Evolutionary conservation across 2,329 filamentous ascomycete species (phyloP).

Genomic region (Endocalyx cinctus): DNA sequence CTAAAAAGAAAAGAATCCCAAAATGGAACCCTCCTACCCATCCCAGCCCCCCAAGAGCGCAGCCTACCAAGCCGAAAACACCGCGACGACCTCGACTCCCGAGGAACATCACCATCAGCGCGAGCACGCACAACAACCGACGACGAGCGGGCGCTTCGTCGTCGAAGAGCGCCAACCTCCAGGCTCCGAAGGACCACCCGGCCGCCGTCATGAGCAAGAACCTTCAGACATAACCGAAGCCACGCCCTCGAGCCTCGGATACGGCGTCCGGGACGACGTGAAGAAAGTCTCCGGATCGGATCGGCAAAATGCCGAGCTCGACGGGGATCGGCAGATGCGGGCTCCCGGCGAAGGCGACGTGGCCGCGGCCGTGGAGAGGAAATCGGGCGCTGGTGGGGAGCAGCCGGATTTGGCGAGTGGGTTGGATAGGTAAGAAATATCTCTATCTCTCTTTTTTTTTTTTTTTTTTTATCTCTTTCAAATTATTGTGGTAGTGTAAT

Average conservation of each 20-base stretch:
- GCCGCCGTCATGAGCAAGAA: too few species aligned
- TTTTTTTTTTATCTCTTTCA: background rate
- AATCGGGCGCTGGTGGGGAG: constrained; percentile 21
- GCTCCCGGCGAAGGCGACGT: constrained; percentile 24
- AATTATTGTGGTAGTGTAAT: too few species aligned
- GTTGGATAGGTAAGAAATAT: constrained; percentile 23
- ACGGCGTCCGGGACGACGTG: constrained; percentile 21
- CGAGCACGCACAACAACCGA: constrained; percentile 9
- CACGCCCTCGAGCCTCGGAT: constrained; percentile 20
- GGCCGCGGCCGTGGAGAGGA: constrained; percentile 19
- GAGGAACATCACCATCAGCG: constrained; percentile 19
- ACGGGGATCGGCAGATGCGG: constrained; percentile 26
- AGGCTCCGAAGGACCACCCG: too few species aligned
- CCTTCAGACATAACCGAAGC: constrained; percentile 14
- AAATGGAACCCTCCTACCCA: constrained; percentile 24
- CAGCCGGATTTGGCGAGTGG: constrained; percentile 27
- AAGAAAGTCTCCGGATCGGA: too few species aligned
- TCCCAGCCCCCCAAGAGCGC: constrained; percentile 20
- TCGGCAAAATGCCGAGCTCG: too few species aligned
- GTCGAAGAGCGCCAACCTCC: constrained; percentile 17
- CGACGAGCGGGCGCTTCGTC: constrained; percentile 3
- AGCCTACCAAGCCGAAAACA: constrained; percentile 22
- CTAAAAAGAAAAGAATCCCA: too few species aligned
- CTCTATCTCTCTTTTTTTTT: background rate
- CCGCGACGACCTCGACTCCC: constrained; percentile 20